Evolutionary conservation across 2,329 filamentous ascomycete species (phyloP).

Genomic region (Dactylellina sp.): DNA sequence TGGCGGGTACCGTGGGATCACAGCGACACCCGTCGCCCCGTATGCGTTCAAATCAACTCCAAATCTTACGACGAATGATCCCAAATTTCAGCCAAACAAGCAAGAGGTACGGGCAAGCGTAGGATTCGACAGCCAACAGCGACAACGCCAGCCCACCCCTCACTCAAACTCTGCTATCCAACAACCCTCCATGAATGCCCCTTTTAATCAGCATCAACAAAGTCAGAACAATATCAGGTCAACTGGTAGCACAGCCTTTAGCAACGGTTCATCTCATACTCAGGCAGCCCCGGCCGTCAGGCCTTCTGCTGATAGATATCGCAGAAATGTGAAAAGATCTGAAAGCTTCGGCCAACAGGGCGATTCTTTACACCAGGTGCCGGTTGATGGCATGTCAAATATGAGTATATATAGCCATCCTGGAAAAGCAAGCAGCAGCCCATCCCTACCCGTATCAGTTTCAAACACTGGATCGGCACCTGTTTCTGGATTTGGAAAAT

Average conservation of each 20-base stretch:
- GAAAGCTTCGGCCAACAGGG: conserved; percentile 47
- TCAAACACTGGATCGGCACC: conserved; percentile 64
- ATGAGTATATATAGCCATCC: conserved; percentile 59
- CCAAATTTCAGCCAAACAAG: conserved; percentile 66
- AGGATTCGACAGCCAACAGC: conserved; percentile 69
- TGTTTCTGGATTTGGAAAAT: conserved; percentile 69
- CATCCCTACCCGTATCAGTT: conserved; percentile 56
- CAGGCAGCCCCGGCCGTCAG: conserved; percentile 59
- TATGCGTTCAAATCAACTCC: conserved; percentile 80
- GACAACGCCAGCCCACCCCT: conserved; percentile 65
- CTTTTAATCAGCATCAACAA: conserved; percentile 63
- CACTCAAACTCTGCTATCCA: conserved; percentile 63
- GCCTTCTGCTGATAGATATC: conserved; percentile 60
- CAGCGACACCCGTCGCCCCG: conserved; percentile 74
- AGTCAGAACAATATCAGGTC: conserved; percentile 65
- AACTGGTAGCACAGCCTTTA: conserved; percentile 18
- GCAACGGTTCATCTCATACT: conserved; percentile 36
- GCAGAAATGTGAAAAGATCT: conserved; percentile 57
- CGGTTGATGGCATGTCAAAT: conserved; percentile 65
- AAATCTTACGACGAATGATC: conserved; percentile 69
- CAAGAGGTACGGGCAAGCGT: conserved; percentile 64
- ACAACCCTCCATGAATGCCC: conserved; percentile 64
- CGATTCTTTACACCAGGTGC: conserved; percentile 66
- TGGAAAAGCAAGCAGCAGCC: conserved; percentile 51
- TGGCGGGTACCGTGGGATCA: conserved; percentile 68